These are phyloP conservation scores for Cynanchum wilfordii DNA, from an alignment of 257 asterid species.

Conservation along the genomic window DNA sequence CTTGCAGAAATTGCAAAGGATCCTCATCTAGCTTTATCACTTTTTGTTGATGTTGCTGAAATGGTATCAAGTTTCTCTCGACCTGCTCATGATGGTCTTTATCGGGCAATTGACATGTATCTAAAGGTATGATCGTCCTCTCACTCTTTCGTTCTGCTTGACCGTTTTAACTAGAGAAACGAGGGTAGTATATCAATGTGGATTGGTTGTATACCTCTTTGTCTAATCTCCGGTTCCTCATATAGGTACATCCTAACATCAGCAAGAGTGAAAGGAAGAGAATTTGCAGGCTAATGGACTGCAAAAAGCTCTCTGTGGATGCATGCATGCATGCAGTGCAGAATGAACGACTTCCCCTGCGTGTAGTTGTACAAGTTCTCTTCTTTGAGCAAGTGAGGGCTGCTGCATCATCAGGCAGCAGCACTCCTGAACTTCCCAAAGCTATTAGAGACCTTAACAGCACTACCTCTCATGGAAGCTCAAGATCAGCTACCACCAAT, in stretches of 20 bases:
- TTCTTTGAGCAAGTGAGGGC: slow-evolving; percentile 94
- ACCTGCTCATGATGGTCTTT: slow-evolving; percentile 81
- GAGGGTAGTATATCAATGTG: not conserved
- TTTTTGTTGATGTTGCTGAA: slow-evolving; percentile 65
- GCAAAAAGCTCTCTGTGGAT: slow-evolving; percentile 86
- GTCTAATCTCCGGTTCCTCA: slow-evolving; percentile 4
- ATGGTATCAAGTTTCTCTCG: slow-evolving; percentile 61
- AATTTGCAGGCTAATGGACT: slow-evolving; percentile 77
- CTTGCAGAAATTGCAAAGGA: slow-evolving; percentile 85
- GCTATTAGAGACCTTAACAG: slow-evolving; percentile 70
- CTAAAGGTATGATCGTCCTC: slow-evolving; percentile 55
- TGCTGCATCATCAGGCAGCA: slow-evolving; percentile 87
- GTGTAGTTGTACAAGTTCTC: slow-evolving; percentile 87
- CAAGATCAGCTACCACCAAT: slow-evolving; percentile 63
- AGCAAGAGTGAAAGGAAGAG: slow-evolving; percentile 81
- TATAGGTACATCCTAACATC: slow-evolving; percentile 79
- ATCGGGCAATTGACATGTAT: slow-evolving; percentile 75
- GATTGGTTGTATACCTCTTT: not conserved
- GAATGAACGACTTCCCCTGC: slow-evolving; percentile 83
- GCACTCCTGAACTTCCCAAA: slow-evolving; percentile 90
- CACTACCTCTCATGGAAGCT: slow-evolving; percentile 60
- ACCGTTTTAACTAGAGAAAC: not conserved
- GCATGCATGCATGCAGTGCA: slow-evolving; percentile 96
- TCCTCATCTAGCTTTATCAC: slow-evolving; percentile 53
- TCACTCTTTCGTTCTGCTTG: not conserved